Conservation (phyloP, 2,329 filamentous ascomycete species). For the Trichoderma cornu-damae region DNA sequence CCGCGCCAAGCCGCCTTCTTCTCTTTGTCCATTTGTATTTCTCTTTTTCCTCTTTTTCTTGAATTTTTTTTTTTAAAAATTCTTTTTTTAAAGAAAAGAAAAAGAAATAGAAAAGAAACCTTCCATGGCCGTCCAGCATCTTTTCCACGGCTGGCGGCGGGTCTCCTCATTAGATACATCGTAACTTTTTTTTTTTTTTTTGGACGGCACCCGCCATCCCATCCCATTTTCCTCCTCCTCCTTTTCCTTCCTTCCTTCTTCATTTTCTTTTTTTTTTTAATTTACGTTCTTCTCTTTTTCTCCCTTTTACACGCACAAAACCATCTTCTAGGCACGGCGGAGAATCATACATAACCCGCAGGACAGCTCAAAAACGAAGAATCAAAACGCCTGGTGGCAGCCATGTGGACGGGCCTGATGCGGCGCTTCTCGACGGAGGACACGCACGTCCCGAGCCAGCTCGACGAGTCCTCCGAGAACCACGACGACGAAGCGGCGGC, state of each 20-base stretch:
- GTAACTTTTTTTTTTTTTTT: too few relatives aligned
- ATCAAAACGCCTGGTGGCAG: not conserved
- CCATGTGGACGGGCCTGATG: conserved; percentile 58
- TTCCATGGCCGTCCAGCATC: not conserved
- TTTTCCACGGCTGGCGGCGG: conserved; percentile 15
- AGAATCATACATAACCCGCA: not conserved
- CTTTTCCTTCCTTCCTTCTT: too few relatives aligned
- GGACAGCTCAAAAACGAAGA: not conserved
- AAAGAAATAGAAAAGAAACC: too few relatives aligned
- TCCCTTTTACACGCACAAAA: not conserved
- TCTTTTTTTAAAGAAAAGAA: too few relatives aligned
- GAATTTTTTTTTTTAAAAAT: too few relatives aligned
- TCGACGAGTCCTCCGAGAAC: conserved; percentile 24
- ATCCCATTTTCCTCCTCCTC: too few relatives aligned
- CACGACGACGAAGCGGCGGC: conserved; percentile 15
- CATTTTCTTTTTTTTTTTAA: too few relatives aligned
- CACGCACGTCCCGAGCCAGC: conserved; percentile 28
- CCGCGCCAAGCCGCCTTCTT: too few relatives aligned
- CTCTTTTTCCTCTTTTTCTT: not conserved
- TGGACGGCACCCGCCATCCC: too few relatives aligned
- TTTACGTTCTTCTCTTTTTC: too few relatives aligned
- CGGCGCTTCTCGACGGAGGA: conserved; percentile 58
- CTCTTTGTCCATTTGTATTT: not conserved
- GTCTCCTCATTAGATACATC: conserved; percentile 15
- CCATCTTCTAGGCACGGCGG: not conserved